phyloP scores from a whole-genome alignment of 2,329 filamentous ascomycete species.

The Clarireedia monteithiana region DNA sequence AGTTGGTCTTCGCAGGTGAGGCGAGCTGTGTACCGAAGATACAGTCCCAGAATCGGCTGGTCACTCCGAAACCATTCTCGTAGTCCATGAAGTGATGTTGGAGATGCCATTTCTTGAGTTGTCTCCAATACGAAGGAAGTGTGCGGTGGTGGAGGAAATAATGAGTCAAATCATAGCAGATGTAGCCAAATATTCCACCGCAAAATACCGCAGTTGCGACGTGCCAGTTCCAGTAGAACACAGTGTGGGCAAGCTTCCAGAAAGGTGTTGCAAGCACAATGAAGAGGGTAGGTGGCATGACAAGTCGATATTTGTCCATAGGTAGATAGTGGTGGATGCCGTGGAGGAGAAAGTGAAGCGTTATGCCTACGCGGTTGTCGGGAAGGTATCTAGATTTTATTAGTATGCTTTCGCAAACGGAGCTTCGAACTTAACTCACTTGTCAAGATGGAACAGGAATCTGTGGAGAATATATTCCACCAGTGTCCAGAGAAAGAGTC shows the following conservation, averaged over 20 bases:
- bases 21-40: conserved; percentile 83
- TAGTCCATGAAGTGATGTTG: conserved; percentile 97
- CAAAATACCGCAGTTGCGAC: conserved; percentile 71
- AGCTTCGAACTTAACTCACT: conserved; percentile 47
- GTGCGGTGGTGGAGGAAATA: conserved; percentile 98
- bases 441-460: conserved; percentile 88
- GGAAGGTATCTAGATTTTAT: conserved; percentile 61
- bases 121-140: conserved; percentile 81
- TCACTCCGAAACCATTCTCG: conserved; percentile 94
- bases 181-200: conserved; percentile 90
- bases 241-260: conserved; percentile 77
- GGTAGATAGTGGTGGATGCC: conserved; percentile 97
- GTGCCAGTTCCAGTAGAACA: conserved; percentile 84
- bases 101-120: conserved; percentile 95
- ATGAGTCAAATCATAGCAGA: conserved; percentile 95
- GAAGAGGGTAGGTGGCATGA: conserved; percentile 93
- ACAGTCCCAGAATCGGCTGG: conserved; percentile 89
- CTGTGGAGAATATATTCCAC: conserved; percentile 85
- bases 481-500: conserved; percentile 77
- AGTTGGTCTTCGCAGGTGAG: conserved; percentile 23
- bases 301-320: conserved; percentile 96
- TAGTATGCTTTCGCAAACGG: conserved; percentile 21
- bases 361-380: conserved; percentile 82
- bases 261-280: conserved; percentile 77
- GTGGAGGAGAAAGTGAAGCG: conserved; percentile 86